These are phyloP conservation scores for Zelopaecilomyces penicillatus DNA, from an alignment of 2,329 filamentous ascomycete genomes.

Conservation along the genomic window DNA sequence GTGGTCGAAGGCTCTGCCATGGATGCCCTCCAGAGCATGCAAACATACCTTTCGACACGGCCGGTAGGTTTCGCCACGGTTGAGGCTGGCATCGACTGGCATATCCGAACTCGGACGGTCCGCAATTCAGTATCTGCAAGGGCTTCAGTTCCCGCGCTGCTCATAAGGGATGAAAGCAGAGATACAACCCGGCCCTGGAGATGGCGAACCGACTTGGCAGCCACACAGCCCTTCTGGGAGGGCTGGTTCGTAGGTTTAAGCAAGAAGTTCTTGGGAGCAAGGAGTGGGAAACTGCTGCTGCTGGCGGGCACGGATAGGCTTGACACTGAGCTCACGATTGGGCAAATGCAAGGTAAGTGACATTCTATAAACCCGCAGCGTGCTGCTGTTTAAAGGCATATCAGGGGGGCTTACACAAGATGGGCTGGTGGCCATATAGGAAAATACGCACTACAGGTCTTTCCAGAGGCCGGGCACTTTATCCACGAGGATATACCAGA, in stretches of 20 bases:
- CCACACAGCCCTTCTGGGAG: constrained; percentile 87
- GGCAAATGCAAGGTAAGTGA: constrained; percentile 81
- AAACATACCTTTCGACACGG: constrained; percentile 76
- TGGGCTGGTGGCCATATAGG: constrained; percentile 33
- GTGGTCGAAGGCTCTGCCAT: constrained; percentile 95
- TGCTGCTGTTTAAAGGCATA: too few species aligned
- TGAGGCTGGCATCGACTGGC: constrained; percentile 83
- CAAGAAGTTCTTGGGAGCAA: constrained; percentile 73
- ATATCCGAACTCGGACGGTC: constrained; percentile 79
- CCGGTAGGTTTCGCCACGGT: constrained; percentile 71
- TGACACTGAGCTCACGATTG: constrained; percentile 88
- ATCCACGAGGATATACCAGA: constrained; percentile 91
- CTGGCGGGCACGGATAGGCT: constrained; percentile 83
- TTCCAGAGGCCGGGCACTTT: constrained; percentile 93
- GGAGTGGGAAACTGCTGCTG: constrained; percentile 75
- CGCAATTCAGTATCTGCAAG: constrained; percentile 76
- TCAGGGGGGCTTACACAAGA: too few species aligned
- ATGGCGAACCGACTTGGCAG: constrained; percentile 78
- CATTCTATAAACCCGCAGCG: too few species aligned
- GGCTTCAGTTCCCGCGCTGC: constrained; percentile 74
- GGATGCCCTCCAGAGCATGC: constrained; percentile 90
- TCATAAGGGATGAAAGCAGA: constrained; percentile 41
- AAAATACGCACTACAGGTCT: constrained; percentile 91
- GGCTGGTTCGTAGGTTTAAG: constrained; percentile 87
- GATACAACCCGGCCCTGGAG: constrained; percentile 50